Evolutionary conservation across 2,329 filamentous ascomycete genomes (phyloP), one percentile per base, ranked within the genome.

Genomic region (Arthroderma sp.): DNA sequence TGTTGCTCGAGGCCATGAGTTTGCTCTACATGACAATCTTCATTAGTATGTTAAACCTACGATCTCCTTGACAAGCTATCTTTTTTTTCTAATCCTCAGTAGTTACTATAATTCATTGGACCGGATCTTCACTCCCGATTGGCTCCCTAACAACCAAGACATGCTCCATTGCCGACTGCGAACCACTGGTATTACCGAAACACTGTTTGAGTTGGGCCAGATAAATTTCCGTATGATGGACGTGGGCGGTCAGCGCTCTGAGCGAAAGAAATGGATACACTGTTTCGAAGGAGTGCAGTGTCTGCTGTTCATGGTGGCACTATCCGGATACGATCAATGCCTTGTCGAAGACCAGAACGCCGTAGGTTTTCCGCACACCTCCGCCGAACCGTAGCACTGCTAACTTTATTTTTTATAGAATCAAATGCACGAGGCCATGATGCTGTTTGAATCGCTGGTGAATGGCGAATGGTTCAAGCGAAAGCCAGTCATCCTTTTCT

Each of bases 191-290:
- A 96, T 96, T 56, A 95, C 85, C 42, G 89, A 96, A 65, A 94
- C 88, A 2, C 77, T 89, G 50, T 96, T 96, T 63, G 86, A 94
- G 62, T 75, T 94, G 9, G 87, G 87, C 49, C 82, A 89, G 58
- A 75, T 95, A 56, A 94, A 87, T 51, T 95, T 95, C 67, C 83
- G 87, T 57, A 95, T 96, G 87, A 94, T 94, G 64, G 87, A 94
- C 58, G 87, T 94, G 39, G 87, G 87, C 61, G 87, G 87, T 47
- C 87, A 94, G 62, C 75, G 87, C 55, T 94, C 87, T 29, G 87
- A 94, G 66, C 82, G 87, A 50, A 94, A 94, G 75, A 94, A 94
- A 71, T 94, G 87, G 87, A 94, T 94, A 51, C 87, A 94, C 63
- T 91, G 87, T 60, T 94, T 94, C 61, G 87, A 94, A 62, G 91